Evolutionary conservation across 345 rosid species (phyloP), one percentile per base, ranked within the genome.

Genomic region (Citrus mangshanensis): DNA sequence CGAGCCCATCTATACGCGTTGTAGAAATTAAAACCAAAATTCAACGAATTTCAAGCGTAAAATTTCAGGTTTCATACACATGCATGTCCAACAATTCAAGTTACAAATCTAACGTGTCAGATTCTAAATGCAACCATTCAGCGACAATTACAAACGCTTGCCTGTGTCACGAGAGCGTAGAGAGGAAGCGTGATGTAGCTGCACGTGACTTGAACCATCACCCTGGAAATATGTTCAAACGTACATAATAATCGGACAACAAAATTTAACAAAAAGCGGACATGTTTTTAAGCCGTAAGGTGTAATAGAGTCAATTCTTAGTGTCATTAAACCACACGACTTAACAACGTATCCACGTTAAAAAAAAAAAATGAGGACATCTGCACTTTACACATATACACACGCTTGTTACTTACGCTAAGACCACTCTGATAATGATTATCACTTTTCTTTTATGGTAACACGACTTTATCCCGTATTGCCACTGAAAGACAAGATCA

Each of bases 171-270:
- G 56, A 92, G 82, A 56, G 97, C 97, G 81, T 93, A 92, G 19
- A 92, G 93, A 62, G 98, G 97, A 69, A 93, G 89, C 28, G 98
- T 93, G 79, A 93, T 89, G 78, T 92, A 90, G 76, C 93, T 90
- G 89, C 94, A 87, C 74, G 90, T 55, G 54, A 87, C 75, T 75
- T 90, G 97, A 77, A 94, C 90, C 28, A 83, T 75, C 78, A 90
- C 84, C 83, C 97, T 93, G 84, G 7, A 54, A 46, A 51, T 4
- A 19, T 18, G 58, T 54, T 54, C 7, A 54, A 54, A 0, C 5
- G 18, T 10, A 10, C 16, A 12, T 12, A 42, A 42, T 42, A 42
- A 42, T 38, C 12, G 9, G 2, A 37, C 40, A 37, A 37, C 2
- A 7, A 37, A 7, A 1, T 37, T 37, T 37, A 37, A 37, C 2